Evolutionary conservation across 1,284 basidiomycete genomes (phyloP).

Genomic region (Sporisorium exsertum): DNA sequence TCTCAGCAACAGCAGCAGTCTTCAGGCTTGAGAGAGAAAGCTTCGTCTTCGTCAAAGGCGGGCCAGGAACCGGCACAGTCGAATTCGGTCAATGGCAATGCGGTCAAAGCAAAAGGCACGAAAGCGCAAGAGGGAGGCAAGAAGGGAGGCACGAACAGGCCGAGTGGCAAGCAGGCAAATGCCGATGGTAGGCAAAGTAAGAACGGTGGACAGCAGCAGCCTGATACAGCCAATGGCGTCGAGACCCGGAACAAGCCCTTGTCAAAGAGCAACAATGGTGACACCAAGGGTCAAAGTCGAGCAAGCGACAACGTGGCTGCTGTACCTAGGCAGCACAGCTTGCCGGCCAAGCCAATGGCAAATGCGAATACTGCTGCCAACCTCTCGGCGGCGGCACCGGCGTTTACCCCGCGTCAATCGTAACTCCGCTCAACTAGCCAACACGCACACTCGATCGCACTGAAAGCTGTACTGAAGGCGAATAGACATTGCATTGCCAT

Average conservation of each 20-base stretch:
- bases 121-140: slow-evolving; percentile 23
- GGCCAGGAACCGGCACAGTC: slow-evolving; percentile 4
- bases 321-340: slow-evolving; percentile 1
- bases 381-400: slow-evolving; percentile 34
- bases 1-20: slow-evolving; percentile 15
- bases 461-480: not conserved
- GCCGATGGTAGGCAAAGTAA: slow-evolving; percentile 9
- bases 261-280: slow-evolving; percentile 9
- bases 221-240: not conserved
- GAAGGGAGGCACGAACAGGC: slow-evolving; percentile 12
- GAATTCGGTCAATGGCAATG: not conserved
- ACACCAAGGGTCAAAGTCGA: slow-evolving; percentile 6
- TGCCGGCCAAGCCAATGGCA: slow-evolving; percentile 23
- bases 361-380: slow-evolving; percentile 7
- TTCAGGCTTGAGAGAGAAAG: slow-evolving; percentile 4
- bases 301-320: not conserved
- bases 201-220: not conserved
- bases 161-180: slow-evolving; percentile 19
- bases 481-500: not conserved
- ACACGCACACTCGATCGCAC: no score
- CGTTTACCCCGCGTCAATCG: slow-evolving; percentile 26
- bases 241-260: slow-evolving; percentile 11
- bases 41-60: slow-evolving; percentile 6
- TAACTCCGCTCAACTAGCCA: no score
- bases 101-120: slow-evolving; percentile 9